Evolutionary conservation across 257 asterid genomes (phyloP).

Genomic region (Nicotiana attenuata): DNA sequence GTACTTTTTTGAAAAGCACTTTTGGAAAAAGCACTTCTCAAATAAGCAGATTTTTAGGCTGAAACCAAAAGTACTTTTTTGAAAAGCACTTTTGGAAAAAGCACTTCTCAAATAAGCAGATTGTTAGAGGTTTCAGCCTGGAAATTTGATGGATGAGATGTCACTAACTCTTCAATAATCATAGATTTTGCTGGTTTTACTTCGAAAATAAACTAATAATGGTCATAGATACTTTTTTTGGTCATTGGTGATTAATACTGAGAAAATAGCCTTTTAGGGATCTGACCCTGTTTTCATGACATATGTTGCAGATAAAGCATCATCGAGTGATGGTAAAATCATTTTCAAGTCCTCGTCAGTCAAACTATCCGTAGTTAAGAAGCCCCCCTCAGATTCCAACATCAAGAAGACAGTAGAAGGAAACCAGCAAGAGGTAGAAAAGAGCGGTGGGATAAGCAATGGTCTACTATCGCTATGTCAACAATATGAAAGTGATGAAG

Average conservation of each 20-base stretch:
- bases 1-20: too few species aligned
- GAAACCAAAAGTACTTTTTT: too few species aligned
- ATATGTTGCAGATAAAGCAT: constrained; percentile 18
- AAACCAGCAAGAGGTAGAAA: constrained; percentile 11
- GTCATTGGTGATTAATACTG: not conserved
- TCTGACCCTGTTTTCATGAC: too few species aligned
- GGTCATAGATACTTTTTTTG: not conserved
- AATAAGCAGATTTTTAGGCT: too few species aligned
- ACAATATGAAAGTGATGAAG: constrained; percentile 53
- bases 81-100: too few species aligned
- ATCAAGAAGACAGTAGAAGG: constrained; percentile 9
- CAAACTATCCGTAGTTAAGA: constrained; percentile 42
- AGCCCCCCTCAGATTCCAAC: constrained; percentile 19
- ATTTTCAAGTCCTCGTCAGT: constrained; percentile 26
- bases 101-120: too few species aligned
- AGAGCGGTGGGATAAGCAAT: constrained; percentile 4
- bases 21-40: too few species aligned
- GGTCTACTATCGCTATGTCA: constrained; percentile 48
- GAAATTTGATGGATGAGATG: not conserved
- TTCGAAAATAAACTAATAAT: not conserved
- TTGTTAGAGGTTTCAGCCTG: not conserved
- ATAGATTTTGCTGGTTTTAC: not conserved
- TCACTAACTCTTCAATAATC: too few species aligned
- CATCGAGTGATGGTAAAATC: not conserved
- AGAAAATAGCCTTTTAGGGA: not conserved